Evolutionary conservation across 2,329 filamentous ascomycete genomes (phyloP), one percentile per base, ranked within the genome.

Genomic region (Apiospora hydei): DNA sequence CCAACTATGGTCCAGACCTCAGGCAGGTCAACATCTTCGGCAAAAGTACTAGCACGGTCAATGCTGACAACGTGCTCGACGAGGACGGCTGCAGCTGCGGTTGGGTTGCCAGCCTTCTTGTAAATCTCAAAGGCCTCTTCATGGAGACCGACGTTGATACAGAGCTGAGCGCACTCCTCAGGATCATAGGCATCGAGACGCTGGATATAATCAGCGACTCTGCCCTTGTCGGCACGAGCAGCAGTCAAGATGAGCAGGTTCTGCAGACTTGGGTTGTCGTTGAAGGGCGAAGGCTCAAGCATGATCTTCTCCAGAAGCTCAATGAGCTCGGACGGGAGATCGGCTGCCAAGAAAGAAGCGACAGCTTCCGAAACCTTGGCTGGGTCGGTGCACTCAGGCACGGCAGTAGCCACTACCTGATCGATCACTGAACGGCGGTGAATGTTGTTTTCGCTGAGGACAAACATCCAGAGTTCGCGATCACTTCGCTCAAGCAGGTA

Each of bases 261-360:
- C 84, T 99, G 97, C 72, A 99, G 88, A 82, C 94, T 98, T 79
- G 94, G 90, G 83, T 99, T 99, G 84, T 99, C 97, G 78, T 94
- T 98, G 88, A 99, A 99, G 6, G 94, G 94, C 5, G 96, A 97
- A n/a, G 96, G 97, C 87, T 99, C 96, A n/a, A 99, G 87, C 44
- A 99, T 96, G 77, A 99, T 99, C 91, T 98, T 99, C 88, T 99
- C 97, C 24, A 99, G 89, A 49, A 99, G 90, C 83, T 99, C 97
- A 78, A 99, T 98, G 69, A 99, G 89, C 86, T 99, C 96, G 5
- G 92, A 91, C 11, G 96, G 96, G 76, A 99, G 88, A 80, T 99
- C 96, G 71, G 93, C 94, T 76, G 93, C 91, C 70, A 99, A 90
- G 87, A 99, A 97, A 57, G 95, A 92, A 78, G 97, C 93, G 72